Evolutionary conservation across 768 basidiomycete species (phyloP).

Genomic region (Mycena haematopus): DNA sequence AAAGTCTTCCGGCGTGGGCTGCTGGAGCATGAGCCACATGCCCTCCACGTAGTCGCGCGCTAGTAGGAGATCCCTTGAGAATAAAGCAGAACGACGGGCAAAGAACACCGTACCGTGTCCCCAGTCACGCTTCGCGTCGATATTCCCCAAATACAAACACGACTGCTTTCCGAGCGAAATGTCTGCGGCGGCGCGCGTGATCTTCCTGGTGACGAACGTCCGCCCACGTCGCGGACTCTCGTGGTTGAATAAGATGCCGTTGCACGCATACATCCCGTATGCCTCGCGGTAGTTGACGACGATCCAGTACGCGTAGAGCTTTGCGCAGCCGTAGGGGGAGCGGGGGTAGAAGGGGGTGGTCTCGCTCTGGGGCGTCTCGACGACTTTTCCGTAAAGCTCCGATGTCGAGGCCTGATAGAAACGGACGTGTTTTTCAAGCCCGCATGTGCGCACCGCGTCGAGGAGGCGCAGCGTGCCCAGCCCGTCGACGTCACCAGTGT

Average conservation of each 20-base stretch:
- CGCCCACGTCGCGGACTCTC: constrained; percentile 94
- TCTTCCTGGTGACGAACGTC: constrained; percentile 97
- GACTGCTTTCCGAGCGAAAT: constrained; percentile 88
- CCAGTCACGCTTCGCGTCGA: constrained; percentile 97
- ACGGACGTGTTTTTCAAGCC: constrained; percentile 88
- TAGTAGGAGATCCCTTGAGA: constrained; percentile 33
- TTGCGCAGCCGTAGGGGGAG: constrained; percentile 94
- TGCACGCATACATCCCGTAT: constrained; percentile 96
- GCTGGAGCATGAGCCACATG: constrained; percentile 98
- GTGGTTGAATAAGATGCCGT: constrained; percentile 98
- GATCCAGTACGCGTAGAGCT: constrained; percentile 92
- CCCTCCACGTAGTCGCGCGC: constrained; percentile 94
- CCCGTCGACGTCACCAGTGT: constrained; percentile 97
- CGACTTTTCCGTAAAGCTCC: constrained; percentile 96
- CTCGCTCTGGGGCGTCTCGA: constrained; percentile 94
- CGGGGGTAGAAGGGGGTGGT: constrained; percentile 99
- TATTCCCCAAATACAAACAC: constrained; percentile 92
- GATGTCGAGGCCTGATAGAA: constrained; percentile 99
- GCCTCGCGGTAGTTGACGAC: constrained; percentile 93
- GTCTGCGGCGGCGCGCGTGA: constrained; percentile 90
- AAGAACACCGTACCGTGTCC: constrained; percentile 75
- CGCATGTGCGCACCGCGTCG: constrained; percentile 95
- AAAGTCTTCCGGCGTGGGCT: constrained; percentile 82
- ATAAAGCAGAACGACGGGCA: background rate
- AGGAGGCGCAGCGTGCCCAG: constrained; percentile 94